phyloP scores from a whole-genome alignment of 2,329 filamentous ascomycete species.

The Pseudocercospora musae region DNA sequence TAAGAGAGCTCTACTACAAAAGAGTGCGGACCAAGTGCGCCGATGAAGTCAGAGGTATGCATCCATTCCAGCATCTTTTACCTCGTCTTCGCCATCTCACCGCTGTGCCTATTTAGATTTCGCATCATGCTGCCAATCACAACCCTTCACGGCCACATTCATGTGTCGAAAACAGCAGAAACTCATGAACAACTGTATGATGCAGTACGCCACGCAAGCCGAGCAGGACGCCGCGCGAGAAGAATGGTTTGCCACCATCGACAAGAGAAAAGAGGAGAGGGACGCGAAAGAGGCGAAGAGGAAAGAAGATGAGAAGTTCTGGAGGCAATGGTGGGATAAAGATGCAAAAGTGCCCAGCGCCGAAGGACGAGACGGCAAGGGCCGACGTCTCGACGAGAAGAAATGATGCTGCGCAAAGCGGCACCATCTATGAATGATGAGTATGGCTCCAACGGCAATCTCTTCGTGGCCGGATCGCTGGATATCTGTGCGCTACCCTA shows the following conservation, averaged over 20 bases:
- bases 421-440: background rate
- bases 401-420: background rate
- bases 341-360: conserved; percentile 25
- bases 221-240: conserved; percentile 85
- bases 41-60: conserved; percentile 49
- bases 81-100: background rate
- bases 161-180: conserved; percentile 75
- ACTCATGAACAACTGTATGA: conserved; percentile 93
- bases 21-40: conserved; percentile 73
- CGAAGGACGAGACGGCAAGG: conserved; percentile 15
- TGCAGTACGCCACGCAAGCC: conserved; percentile 74
- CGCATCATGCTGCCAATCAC: conserved; percentile 80
- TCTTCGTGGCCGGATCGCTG: background rate
- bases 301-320: conserved; percentile 44
- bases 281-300: conserved; percentile 54
- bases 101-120: conserved; percentile 60
- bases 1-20: conserved; percentile 76
- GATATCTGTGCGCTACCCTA: conserved; percentile 5
- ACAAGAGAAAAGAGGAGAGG: conserved; percentile 65
- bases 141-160: conserved; percentile 85
- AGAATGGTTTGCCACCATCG: conserved; percentile 83
- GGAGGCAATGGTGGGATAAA: conserved; percentile 52
- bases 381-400: conserved; percentile 7
- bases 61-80: too few relatives aligned
- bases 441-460: background rate